phyloP scores from a whole-genome alignment of 2,329 filamentous ascomycete genomes.

The Ophiocordyceps sinensis region DNA sequence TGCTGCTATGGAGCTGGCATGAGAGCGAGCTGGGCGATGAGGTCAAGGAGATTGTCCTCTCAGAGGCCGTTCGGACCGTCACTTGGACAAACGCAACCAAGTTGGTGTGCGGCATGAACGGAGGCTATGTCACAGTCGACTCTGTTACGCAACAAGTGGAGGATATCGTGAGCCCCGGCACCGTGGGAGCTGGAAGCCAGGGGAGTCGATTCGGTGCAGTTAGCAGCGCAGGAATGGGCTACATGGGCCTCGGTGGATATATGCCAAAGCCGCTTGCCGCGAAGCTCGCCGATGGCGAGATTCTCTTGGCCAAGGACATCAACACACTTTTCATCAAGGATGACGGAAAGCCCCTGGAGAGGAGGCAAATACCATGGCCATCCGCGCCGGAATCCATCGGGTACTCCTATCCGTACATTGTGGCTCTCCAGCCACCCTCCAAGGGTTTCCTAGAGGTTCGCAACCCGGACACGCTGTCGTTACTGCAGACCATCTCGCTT shows the following conservation, averaged over 20 bases:
- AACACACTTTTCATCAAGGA: constrained; percentile 86
- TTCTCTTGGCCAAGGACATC: constrained; percentile 93
- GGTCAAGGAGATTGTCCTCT: constrained; percentile 60
- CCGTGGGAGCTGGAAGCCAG: constrained; percentile 48
- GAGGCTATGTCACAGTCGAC: constrained; percentile 82
- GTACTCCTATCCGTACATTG: constrained; percentile 91
- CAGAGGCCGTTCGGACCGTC: constrained; percentile 73
- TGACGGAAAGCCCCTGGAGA: constrained; percentile 66
- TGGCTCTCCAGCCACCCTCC: constrained; percentile 68
- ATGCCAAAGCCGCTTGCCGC: constrained; percentile 83
- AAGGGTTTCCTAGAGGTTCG: constrained; percentile 81
- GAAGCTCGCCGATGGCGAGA: constrained; percentile 65
- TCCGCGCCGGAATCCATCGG: constrained; percentile 79
- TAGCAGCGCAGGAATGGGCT: constrained; percentile 80
- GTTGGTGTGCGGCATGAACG: constrained; percentile 79
- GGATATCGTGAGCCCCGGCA: constrained; percentile 67
- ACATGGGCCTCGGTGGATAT: constrained; percentile 87
- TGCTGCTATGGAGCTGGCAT: constrained; percentile 90
- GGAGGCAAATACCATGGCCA: constrained; percentile 84
- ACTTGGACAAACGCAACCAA: constrained; percentile 84
- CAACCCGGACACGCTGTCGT: constrained; percentile 81
- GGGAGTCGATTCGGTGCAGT: constrained; percentile 69
- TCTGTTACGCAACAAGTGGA: constrained; percentile 58
- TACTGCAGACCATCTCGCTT: constrained; percentile 73
- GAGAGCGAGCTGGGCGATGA: constrained; percentile 75